Evolutionary conservation across 2,329 filamentous ascomycete species (phyloP).

Genomic region (Fusarium nanum): DNA sequence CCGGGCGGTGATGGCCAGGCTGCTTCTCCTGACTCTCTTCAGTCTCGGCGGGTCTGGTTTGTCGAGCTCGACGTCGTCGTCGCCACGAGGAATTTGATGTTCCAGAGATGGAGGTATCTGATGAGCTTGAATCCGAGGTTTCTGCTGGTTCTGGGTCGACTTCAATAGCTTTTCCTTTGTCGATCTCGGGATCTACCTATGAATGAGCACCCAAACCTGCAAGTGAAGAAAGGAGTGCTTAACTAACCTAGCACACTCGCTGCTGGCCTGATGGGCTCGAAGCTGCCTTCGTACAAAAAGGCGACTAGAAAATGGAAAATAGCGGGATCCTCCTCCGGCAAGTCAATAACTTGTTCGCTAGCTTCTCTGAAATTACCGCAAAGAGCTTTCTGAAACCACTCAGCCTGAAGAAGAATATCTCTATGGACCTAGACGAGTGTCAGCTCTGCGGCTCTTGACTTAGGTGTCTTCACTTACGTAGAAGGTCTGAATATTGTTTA

Average conservation of each 20-base stretch:
- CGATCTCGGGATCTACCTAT: constrained; percentile 40
- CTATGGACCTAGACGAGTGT: constrained; percentile 57
- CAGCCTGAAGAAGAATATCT: constrained; percentile 58
- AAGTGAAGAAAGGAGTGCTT: background rate
- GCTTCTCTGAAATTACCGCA: constrained; percentile 61
- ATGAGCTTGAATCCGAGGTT: constrained; percentile 51
- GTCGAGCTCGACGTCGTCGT: constrained; percentile 30
- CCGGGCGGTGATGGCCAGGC: constrained; percentile 57
- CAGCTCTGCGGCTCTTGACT: constrained; percentile 7
- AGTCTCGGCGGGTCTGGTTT: constrained; percentile 4
- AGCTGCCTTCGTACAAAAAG: constrained; percentile 62
- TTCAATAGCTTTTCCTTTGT: constrained; percentile 58
- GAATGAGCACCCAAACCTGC: constrained; percentile 12
- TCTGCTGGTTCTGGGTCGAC: constrained; percentile 37
- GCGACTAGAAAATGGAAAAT: constrained; percentile 64
- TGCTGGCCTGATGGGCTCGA: constrained; percentile 58
- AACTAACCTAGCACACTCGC: constrained; percentile 54
- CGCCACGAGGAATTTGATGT: constrained; percentile 40
- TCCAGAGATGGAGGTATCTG: constrained; percentile 34
- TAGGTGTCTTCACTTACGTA: constrained; percentile 32
- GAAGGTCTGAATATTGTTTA: constrained; percentile 58
- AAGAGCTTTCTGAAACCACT: constrained; percentile 63
- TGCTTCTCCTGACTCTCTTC: constrained; percentile 54
- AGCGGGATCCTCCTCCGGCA: constrained; percentile 63
- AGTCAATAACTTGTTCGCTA: constrained; percentile 58